These are phyloP conservation scores for Kluyveromyces sp. DNA, from an alignment of 1,139 yeast species.

Conservation along the genomic window DNA sequence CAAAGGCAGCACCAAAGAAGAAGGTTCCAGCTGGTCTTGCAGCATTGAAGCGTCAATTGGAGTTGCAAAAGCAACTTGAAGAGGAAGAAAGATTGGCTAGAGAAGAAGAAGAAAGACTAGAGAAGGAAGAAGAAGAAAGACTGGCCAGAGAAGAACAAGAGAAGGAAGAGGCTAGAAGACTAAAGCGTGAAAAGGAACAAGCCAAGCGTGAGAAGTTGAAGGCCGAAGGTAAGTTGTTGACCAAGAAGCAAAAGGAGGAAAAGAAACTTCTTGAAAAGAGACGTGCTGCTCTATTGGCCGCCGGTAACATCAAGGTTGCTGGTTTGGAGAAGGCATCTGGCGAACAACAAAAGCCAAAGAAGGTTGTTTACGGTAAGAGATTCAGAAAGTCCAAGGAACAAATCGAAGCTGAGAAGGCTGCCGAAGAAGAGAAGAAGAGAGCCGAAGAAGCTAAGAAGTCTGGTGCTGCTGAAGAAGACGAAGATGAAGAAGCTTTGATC, in stretches of 20 bases:
- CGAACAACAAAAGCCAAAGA: constrained; percentile 48
- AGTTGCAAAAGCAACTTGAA: constrained; percentile 75
- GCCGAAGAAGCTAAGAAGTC: constrained; percentile 19
- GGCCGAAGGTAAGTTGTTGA: constrained; percentile 85
- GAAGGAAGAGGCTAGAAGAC: constrained; percentile 57
- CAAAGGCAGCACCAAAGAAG: constrained; percentile 41
- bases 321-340: constrained; percentile 47
- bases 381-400: constrained; percentile 32
- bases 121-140: constrained; percentile 53
- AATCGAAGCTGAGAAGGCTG: constrained; percentile 18
- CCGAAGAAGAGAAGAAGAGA: constrained; percentile 11
- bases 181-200: constrained; percentile 77
- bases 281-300: constrained; percentile 73
- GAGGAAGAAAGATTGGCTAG: constrained; percentile 49
- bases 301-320: constrained; percentile 67
- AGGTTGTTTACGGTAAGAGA: constrained; percentile 69
- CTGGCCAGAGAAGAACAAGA: constrained; percentile 47
- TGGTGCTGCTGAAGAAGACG: constrained; percentile 21
- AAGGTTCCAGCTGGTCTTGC: constrained; percentile 75
- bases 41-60: constrained; percentile 76
- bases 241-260: constrained; percentile 94
- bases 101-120: constrained; percentile 54
- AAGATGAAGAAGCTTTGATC: constrained; percentile 45
- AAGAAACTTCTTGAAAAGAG: constrained; percentile 81
- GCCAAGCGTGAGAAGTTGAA: constrained; percentile 71